Conservation (phyloP, 176 grass and related monocot genomes). For the Sorghum bicolor region DNA sequence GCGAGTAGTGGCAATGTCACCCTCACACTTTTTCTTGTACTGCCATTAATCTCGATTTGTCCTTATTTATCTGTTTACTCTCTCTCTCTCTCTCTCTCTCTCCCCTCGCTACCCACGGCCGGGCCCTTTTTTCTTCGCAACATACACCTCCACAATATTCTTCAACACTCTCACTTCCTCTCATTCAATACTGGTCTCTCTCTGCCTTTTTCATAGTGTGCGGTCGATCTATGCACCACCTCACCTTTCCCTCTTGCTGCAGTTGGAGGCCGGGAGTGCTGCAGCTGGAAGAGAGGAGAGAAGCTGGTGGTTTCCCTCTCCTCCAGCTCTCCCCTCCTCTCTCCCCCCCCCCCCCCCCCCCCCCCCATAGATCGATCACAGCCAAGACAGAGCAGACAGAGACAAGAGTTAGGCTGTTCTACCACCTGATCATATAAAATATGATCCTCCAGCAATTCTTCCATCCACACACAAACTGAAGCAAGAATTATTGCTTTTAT, state of each 20-base stretch:
- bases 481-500: constrained; percentile 2
- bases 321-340: constrained; percentile 1
- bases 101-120: neutral
- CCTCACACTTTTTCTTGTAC: constrained; percentile 68
- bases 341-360: no score
- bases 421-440: constrained; percentile 51
- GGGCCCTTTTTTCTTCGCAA: constrained; percentile 32
- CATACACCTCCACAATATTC: constrained; percentile 42
- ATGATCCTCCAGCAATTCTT: constrained; percentile 33
- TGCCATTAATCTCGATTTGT: constrained; percentile 60
- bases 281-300: neutral
- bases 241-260: constrained; percentile 57
- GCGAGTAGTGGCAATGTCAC: constrained; percentile 64
- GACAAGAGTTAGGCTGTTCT: constrained; percentile 35
- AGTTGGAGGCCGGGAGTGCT: constrained; percentile 14
- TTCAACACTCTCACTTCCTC: constrained; percentile 36
- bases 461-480: constrained; percentile 29
- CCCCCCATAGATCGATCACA: constrained; percentile 21
- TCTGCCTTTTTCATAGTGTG: constrained; percentile 38
- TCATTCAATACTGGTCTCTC: constrained; percentile 36
- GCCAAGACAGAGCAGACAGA: constrained; percentile 14
- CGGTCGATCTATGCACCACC: constrained; percentile 29
- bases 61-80: constrained; percentile 59
- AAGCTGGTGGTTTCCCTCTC: constrained; percentile 14
- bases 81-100: neutral